Base-by-base conservation (phyloP, 306 rosid genomes). In the Gastrolobium bilobum region DNA sequence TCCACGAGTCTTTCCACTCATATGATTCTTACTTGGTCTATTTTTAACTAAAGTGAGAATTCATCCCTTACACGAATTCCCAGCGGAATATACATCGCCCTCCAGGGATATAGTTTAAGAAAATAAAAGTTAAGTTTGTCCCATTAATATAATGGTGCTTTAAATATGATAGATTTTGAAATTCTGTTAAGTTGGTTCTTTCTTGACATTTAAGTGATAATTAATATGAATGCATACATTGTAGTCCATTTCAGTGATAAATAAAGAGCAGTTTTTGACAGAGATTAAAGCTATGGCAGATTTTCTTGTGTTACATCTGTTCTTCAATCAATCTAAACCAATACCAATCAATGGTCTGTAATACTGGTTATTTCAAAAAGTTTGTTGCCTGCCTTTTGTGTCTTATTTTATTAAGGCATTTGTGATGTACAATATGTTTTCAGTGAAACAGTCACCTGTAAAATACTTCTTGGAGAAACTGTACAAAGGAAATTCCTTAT, bases 391-490 rank as follows among this genome's bases (percentile, higher is more conserved):
- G n/a, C 29, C 4, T 71, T 73, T 11, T 57, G 30, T 81, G 77
- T 62, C 9, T 71, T 60, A n/a, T 51, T 64, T 26, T 40, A 8
- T 20, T 29, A 20, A 64, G 54, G 29, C 38, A 7, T 77, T 37
- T 53, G 10, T 67, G 43, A 11, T 77, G 48, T 70, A 47, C 29
- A 14, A 15, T 46, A 13, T 61, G 60, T 87, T 85, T 83, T 77
- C 91, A 46, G 87, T 83, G 66, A 96, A 91, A 43, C 89, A 86
- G 71, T 93, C 97, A 52, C 97, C 97, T 8, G 37, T 91, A 59
- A 75, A 84, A 58, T 86, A 89, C 88, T 92, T 92, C 87, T 75
- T 90, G 88, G 98, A 95, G 53, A 98, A 93, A 83, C 88, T 92
- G 94, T 80, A 86, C 31, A 87, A 83, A 70, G 99, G 98, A 66